Evolutionary conservation across 2,329 filamentous ascomycete genomes (phyloP).

Genomic region (Gnomoniopsis smithogilvyi): DNA sequence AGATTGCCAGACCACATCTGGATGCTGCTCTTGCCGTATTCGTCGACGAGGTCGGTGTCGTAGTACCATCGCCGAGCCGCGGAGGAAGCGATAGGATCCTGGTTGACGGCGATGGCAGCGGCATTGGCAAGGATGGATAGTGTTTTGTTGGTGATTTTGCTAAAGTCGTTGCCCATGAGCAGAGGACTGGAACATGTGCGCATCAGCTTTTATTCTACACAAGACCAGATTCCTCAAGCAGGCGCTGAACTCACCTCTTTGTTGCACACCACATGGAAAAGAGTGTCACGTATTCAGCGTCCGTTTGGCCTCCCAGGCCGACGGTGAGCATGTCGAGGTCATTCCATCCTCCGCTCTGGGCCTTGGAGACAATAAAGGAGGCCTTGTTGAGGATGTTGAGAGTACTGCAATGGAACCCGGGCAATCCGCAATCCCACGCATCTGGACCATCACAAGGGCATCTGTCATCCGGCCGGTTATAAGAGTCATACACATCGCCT

Average conservation of each 20-base stretch:
- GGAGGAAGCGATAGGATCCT: constrained; percentile 1
- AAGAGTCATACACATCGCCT: constrained; percentile 32
- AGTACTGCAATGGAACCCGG: constrained; percentile 13
- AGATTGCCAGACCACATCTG: constrained; percentile 48
- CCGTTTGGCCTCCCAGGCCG: constrained; percentile 21
- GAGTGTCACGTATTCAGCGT: constrained; percentile 21
- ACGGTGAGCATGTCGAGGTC: constrained; percentile 24
- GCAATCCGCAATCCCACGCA: constrained; percentile 8
- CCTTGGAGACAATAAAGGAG: constrained; percentile 20
- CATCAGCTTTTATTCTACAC: background rate
- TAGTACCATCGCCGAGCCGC: constrained; percentile 19
- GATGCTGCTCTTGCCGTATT: constrained; percentile 41
- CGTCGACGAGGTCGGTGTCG: constrained; percentile 30
- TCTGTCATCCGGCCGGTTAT: constrained; percentile 30
- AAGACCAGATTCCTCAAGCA: background rate
- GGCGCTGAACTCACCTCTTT: constrained; percentile 12
- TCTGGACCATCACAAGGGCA: constrained; percentile 24
- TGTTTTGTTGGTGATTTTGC: constrained; percentile 27
- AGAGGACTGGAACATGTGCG: constrained; percentile 14
- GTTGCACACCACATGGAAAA: constrained; percentile 22
- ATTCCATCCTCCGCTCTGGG: constrained; percentile 19
- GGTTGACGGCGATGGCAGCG: constrained; percentile 41
- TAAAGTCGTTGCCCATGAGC: constrained; percentile 22
- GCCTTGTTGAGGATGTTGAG: constrained; percentile 19
- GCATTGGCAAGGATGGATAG: constrained; percentile 37